Percentiles rank a stretch among this genome's conserved stretches.
phyloP scores from a whole-genome alignment of 306 rosid species.

The Oxytropis ochrocephala region DNA sequence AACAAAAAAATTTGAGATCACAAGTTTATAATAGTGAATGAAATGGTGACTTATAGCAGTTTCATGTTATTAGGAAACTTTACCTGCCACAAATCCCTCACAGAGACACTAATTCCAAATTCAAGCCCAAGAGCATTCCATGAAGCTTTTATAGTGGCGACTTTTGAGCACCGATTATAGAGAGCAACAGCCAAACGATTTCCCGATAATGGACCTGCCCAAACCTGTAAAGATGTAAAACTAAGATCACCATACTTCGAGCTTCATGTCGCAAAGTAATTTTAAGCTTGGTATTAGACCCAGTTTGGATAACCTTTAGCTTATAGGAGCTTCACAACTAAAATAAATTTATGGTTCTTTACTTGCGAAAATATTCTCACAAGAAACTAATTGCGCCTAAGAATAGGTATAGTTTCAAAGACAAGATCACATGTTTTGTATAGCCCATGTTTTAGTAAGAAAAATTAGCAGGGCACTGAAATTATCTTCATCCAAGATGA shows the following conservation, averaged over 20 bases:
- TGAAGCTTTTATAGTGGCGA: slow-evolving; percentile 42
- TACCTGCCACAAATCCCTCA: slow-evolving; percentile 95
- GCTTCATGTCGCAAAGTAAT: not conserved
- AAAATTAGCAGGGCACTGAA: too few species aligned
- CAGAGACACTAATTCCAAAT: slow-evolving; percentile 47
- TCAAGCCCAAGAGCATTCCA: slow-evolving; percentile 73
- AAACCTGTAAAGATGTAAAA: slow-evolving; percentile 47
- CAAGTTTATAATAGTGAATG: not conserved
- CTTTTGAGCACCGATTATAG: slow-evolving; percentile 82
- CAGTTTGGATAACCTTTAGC: too few species aligned
- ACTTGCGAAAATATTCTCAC: too few species aligned
- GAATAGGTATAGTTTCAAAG: too few species aligned
- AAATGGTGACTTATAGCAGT: not conserved
- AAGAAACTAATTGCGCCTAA: too few species aligned
- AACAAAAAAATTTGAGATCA: slow-evolving; percentile 15
- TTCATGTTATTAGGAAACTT: slow-evolving; percentile 11
- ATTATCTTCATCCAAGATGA: too few species aligned
- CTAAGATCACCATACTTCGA: not conserved
- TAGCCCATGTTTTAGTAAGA: too few species aligned
- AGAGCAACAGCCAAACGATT: slow-evolving; percentile 56
- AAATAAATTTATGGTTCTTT: too few species aligned
- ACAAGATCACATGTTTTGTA: too few species aligned
- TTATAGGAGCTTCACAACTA: too few species aligned
- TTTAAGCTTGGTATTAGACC: too few species aligned
- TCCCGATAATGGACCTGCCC: slow-evolving; percentile 95